These are phyloP conservation scores for Phytophthora multivora DNA, from an alignment of 352 stramenopile genomes.

Conservation along the genomic window DNA sequence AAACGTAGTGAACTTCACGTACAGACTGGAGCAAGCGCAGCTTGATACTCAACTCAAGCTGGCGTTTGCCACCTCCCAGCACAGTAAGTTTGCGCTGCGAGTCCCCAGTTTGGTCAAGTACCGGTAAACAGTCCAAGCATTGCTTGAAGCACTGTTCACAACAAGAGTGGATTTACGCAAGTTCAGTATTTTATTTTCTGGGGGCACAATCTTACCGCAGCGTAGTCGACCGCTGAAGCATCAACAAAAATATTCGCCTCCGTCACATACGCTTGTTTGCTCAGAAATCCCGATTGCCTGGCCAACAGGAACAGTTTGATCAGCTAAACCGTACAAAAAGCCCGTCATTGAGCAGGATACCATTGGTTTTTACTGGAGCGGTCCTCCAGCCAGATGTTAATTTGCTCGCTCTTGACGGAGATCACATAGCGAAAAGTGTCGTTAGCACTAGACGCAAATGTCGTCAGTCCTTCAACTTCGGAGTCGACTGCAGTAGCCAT, in stretches of 20 bases:
- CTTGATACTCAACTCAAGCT: constrained; percentile 21
- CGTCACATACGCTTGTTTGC: constrained; percentile 23
- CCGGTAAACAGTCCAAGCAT: constrained; percentile 3
- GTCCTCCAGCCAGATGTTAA: constrained; percentile 22
- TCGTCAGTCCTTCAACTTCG: constrained; percentile 8
- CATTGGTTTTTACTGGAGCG: constrained; percentile 20
- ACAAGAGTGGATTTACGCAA: not conserved
- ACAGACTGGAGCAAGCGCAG: constrained; percentile 11
- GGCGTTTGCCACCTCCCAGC: not conserved
- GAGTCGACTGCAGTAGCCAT: constrained; percentile 2
- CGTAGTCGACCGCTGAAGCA: constrained; percentile 16
- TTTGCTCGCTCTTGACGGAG: constrained; percentile 6
- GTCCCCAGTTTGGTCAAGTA: constrained; percentile 6
- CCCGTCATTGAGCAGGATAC: not conserved
- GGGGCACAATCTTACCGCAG: constrained; percentile 14
- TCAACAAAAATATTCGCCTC: constrained; percentile 22
- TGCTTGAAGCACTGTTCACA: constrained; percentile 17
- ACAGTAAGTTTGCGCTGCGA: constrained; percentile 4
- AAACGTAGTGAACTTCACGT: constrained; percentile 15
- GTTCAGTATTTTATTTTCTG: not conserved
- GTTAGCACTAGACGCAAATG: not conserved
- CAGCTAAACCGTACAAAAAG: not conserved
- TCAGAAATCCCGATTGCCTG: constrained; percentile 27
- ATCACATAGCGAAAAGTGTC: constrained; percentile 10
- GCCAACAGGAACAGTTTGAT: not conserved